Conservation (phyloP, 352 stramenopile species). For the Globisporangium rhizosaccharum region DNA sequence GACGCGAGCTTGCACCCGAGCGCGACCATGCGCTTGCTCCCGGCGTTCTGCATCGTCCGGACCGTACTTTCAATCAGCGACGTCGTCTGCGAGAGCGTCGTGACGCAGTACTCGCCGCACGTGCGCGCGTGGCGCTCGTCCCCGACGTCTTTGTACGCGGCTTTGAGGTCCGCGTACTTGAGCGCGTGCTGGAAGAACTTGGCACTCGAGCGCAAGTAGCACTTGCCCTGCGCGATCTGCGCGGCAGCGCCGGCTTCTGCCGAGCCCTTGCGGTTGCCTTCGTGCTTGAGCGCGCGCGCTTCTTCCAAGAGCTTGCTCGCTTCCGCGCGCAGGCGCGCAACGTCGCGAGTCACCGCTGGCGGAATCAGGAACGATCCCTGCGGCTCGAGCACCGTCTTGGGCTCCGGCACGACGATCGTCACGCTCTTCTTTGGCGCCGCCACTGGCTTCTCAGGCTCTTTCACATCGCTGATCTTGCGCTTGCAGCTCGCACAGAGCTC, state of each 20-base stretch:
- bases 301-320: slow-evolving; percentile 56
- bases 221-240: slow-evolving; percentile 61
- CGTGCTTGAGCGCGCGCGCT: slow-evolving; percentile 72
- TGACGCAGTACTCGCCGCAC: slow-evolving; percentile 60
- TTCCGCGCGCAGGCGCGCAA: slow-evolving; percentile 44
- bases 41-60: slow-evolving; percentile 50
- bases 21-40: slow-evolving; percentile 56
- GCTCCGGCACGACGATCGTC: slow-evolving; percentile 13
- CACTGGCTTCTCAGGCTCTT: slow-evolving; percentile 20
- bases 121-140: slow-evolving; percentile 54
- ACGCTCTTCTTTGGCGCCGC: slow-evolving; percentile 19
- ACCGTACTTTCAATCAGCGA: slow-evolving; percentile 80
- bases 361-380: slow-evolving; percentile 44
- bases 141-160: slow-evolving; percentile 65
- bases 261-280: slow-evolving; percentile 58
- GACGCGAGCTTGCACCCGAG: slow-evolving; percentile 80
- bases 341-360: slow-evolving; percentile 32
- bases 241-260: slow-evolving; percentile 32
- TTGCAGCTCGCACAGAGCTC: slow-evolving; percentile 57
- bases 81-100: slow-evolving; percentile 70
- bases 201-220: slow-evolving; percentile 66
- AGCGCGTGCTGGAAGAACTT: slow-evolving; percentile 86
- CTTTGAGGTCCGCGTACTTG: slow-evolving; percentile 74
- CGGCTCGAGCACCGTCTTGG: slow-evolving; percentile 2
- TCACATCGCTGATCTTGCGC: slow-evolving; percentile 46